Percentiles rank a stretch among this genome's conserved stretches.
Evolutionary conservation across 1,284 basidiomycete species (phyloP).

Genomic region (Cystobasidium sp.): DNA sequence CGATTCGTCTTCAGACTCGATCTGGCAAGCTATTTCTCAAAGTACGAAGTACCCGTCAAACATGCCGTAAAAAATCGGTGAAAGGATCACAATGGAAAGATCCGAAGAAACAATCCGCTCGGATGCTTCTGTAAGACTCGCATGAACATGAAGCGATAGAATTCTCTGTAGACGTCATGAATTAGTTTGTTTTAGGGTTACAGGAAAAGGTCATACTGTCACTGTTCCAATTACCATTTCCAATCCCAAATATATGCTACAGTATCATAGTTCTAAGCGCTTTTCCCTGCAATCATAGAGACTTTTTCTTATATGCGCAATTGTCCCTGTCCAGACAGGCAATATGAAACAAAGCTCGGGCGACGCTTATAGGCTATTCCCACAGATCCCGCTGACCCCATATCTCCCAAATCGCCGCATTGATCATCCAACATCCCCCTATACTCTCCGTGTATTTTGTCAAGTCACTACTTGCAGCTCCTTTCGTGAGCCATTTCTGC

Average conservation of each 20-base stretch:
- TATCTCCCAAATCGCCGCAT: constrained; percentile 70
- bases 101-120: neutral
- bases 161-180: too few relatives aligned
- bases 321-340: too few relatives aligned
- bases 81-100: neutral
- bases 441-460: constrained; percentile 59
- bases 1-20: constrained; percentile 27
- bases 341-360: neutral
- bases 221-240: neutral
- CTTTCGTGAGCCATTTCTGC: constrained; percentile 42
- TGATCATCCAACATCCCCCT: constrained; percentile 79
- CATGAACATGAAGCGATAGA: too few relatives aligned
- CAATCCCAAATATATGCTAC: neutral
- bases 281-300: neutral
- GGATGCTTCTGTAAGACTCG: neutral
- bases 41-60: constrained; percentile 31
- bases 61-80: constrained; percentile 2
- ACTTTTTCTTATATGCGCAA: neutral
- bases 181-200: too few relatives aligned
- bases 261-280: neutral
- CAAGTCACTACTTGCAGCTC: constrained; percentile 30
- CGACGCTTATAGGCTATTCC: constrained; percentile 56
- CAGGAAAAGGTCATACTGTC: neutral
- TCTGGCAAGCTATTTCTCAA: constrained; percentile 34
- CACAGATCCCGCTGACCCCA: constrained; percentile 89